A percentile compares a stretch with the other conserved stretches of the same genome.
These are phyloP conservation scores for Fusarium sp. DNA, from an alignment of 2,329 filamentous ascomycete genomes.

Conservation along the genomic window DNA sequence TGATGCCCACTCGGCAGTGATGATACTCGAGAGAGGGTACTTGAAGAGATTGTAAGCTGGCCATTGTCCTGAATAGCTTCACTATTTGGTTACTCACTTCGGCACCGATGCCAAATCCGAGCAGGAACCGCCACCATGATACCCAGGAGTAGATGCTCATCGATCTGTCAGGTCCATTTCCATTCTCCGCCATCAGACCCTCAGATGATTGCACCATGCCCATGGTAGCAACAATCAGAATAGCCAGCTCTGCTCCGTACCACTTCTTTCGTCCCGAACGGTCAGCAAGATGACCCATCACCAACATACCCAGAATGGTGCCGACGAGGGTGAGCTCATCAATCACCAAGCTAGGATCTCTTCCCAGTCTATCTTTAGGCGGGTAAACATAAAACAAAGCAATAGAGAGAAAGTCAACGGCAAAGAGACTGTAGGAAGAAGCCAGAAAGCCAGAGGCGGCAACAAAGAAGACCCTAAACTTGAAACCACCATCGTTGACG, in stretches of 20 bases:
- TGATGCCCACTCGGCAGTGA: slow-evolving; percentile 6
- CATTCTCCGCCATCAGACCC: not conserved
- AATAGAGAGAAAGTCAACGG: slow-evolving; percentile 14
- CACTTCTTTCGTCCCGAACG: slow-evolving; percentile 14
- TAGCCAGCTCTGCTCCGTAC: slow-evolving; percentile 17
- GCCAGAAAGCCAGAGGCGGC: slow-evolving; percentile 24
- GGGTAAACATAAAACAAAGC: slow-evolving; percentile 20
- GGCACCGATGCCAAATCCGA: slow-evolving; percentile 23
- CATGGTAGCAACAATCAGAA: slow-evolving; percentile 18
- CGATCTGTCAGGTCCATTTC: not conserved
- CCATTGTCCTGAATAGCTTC: not conserved
- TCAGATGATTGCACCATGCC: slow-evolving; percentile 21
- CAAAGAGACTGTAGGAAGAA: slow-evolving; percentile 18
- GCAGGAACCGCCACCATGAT: slow-evolving; percentile 16
- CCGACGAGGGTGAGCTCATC: slow-evolving; percentile 20
- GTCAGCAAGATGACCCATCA: slow-evolving; percentile 19
- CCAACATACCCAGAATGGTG: slow-evolving; percentile 22
- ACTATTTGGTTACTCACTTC: not conserved
- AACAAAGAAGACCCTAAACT: slow-evolving; percentile 24
- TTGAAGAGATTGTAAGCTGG: not conserved
- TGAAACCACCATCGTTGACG: slow-evolving; percentile 24
- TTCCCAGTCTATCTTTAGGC: not conserved
- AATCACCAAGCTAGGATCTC: slow-evolving; percentile 6
- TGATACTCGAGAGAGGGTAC: slow-evolving; percentile 7
- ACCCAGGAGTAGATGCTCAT: slow-evolving; percentile 29